Conservation (phyloP, 164 flowering plant species). For the Dillenia suffruticosa region DNA sequence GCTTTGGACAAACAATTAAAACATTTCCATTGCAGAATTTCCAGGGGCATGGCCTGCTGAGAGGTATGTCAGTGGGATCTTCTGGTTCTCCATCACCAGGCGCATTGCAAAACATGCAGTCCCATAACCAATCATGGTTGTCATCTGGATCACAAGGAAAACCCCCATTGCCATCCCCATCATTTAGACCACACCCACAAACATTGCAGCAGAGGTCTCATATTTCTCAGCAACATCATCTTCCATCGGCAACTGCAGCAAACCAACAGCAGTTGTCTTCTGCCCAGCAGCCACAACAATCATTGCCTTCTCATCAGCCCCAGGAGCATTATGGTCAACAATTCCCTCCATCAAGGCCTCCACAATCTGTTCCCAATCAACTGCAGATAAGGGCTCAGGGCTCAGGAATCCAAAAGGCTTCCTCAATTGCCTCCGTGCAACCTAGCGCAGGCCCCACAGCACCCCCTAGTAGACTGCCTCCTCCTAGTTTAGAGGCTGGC, state of each 20-base stretch:
- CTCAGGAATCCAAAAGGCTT: slow-evolving; percentile 47
- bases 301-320: slow-evolving; percentile 37
- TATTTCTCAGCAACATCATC: slow-evolving; percentile 45
- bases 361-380: slow-evolving; percentile 41
- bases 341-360: slow-evolving; percentile 39
- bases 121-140: slow-evolving; percentile 76
- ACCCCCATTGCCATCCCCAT: slow-evolving; percentile 61
- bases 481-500: slow-evolving; percentile 30
- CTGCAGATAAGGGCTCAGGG: slow-evolving; percentile 47
- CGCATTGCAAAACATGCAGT: slow-evolving; percentile 45
- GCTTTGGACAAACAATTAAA: too few species aligned
- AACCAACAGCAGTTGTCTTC: slow-evolving; percentile 48
- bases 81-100: slow-evolving; percentile 40
- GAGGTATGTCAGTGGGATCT: slow-evolving; percentile 45
- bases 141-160: slow-evolving; percentile 59
- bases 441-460: slow-evolving; percentile 29
- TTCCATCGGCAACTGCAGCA: slow-evolving; percentile 26
- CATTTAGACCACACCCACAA: slow-evolving; percentile 54
- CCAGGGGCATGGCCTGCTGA: slow-evolving; percentile 56
- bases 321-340: slow-evolving; percentile 61
- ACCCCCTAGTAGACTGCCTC: slow-evolving; percentile 18
- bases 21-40: slow-evolving; percentile 42
- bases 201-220: slow-evolving; percentile 62
- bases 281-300: slow-evolving; percentile 38
- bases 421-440: slow-evolving; percentile 32